Base-by-base conservation (phyloP, 2,329 filamentous ascomycete genomes). In the Nannizzia gypsea region DNA sequence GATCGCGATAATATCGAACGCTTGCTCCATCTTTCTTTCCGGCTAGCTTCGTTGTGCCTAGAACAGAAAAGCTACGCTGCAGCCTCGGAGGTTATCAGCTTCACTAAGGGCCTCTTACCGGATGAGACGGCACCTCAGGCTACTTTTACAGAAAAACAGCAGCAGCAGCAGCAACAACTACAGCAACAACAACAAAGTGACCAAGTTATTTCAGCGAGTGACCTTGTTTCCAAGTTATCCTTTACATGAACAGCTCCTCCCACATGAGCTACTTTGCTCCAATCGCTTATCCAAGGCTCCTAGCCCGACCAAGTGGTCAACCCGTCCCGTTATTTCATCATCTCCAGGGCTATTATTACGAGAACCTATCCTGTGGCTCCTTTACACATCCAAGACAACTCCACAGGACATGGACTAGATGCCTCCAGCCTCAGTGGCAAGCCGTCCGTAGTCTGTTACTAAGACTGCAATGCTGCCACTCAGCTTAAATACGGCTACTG, bases 31-130 rank as follows among this genome's bases (percentile, higher is more conserved):
- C 66, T 70, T n/a, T 67, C 70, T 8, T 70, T 74, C 38, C 70
- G 74, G 56, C 73, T 69, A 5, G 68, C 76, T n/a, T 69, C 70
- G 28, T 58, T 76, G 22, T 66, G 73, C 46, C 64, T 72, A 26
- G 69, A 73, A 15, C 68, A 69, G 58, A 67, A 69, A 38, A 64
- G 67, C 6, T 64, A 66, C 52, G 63, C 62, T 38, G 66, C 72
- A 55, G 72, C 70, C 22, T 64, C 67, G 28, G 63, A 60, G 44
- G 59, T 74, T 48, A 70, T 69, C 42, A 65, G 61, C 4, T 64
- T 68, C 56, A 65, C 74, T 20, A 71, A 72, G 57, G 57, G 66
- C 26, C 59, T 72, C 15, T 61, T 74, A 17, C 67, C 68, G 1
- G 67, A 68, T 17, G 61, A 68, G 24, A 26, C 56, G 9, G 13